Conservation (phyloP, 1,139 yeast species). For the Tardiomyces digboiensis region DNA sequence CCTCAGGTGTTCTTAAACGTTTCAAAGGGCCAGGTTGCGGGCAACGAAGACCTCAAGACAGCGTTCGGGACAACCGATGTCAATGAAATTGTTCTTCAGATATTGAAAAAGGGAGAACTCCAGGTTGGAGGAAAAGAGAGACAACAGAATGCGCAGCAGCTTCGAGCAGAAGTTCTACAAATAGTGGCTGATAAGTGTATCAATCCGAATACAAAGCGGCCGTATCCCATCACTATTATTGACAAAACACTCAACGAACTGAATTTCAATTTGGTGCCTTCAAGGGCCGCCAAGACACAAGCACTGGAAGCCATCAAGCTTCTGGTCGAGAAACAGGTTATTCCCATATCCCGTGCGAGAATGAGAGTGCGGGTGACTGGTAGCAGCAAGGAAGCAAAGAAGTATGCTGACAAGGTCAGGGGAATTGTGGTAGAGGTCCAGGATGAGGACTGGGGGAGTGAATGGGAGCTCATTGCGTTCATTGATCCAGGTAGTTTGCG, state of each 20-base stretch:
- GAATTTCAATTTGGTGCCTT: conserved; percentile 73
- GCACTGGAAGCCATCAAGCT: conserved; percentile 87
- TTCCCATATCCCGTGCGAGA: conserved; percentile 91
- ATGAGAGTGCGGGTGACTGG: conserved; percentile 62
- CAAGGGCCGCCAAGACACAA: conserved; percentile 74
- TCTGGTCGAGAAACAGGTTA: conserved; percentile 65
- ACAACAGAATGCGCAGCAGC: conserved; percentile 61
- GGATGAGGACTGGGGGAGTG: conserved; percentile 38
- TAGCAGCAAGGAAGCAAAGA: conserved; percentile 40
- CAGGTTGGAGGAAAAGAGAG: conserved; percentile 94
- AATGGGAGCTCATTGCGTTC: conserved; percentile 57
- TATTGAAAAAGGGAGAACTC: conserved; percentile 83
- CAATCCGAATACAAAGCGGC: conserved; percentile 79
- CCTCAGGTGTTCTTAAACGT: conserved; percentile 93
- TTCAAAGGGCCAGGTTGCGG: conserved; percentile 91
- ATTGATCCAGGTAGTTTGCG: conserved; percentile 89
- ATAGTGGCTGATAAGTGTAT: conserved; percentile 86
- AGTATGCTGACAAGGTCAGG: conserved; percentile 39
- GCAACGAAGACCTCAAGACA: conserved; percentile 68
- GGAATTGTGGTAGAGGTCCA: conserved; percentile 46
- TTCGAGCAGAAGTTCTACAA: conserved; percentile 74
- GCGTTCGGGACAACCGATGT: conserved; percentile 71
- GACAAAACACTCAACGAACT: conserved; percentile 77
- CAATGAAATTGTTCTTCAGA: conserved; percentile 67
- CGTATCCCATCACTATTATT: conserved; percentile 92